Evolutionary conservation across 108 stramenopile genomes (phyloP).

Genomic region (Chaetoceros muelleri): DNA sequence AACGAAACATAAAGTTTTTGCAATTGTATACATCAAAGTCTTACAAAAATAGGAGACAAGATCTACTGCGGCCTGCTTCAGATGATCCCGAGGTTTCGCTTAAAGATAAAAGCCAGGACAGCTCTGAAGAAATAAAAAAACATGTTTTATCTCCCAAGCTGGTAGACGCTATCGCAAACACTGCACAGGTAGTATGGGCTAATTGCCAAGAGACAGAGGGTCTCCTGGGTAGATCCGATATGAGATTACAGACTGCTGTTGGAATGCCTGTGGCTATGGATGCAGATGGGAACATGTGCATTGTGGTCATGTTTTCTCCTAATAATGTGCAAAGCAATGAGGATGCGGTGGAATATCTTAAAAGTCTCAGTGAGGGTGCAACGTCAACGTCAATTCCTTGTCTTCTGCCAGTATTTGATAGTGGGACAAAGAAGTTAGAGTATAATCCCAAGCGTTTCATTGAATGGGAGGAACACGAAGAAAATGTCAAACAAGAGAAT

Average conservation of each 20-base stretch:
- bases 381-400: conserved; percentile 64
- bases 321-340: conserved; percentile 71
- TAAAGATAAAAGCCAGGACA: neutral
- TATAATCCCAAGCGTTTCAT: conserved; percentile 7
- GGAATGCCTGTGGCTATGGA: conserved; percentile 92
- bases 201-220: conserved; percentile 79
- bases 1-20: conserved; percentile 62
- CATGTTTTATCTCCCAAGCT: conserved; percentile 82
- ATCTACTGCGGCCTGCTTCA: conserved; percentile 61
- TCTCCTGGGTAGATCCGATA: conserved; percentile 83
- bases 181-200: conserved; percentile 93
- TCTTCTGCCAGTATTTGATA: conserved; percentile 65
- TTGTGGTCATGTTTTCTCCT: conserved; percentile 88
- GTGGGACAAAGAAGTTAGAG: conserved; percentile 13
- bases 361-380: conserved; percentile 70
- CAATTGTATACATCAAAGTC: conserved; percentile 93
- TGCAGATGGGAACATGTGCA: conserved; percentile 74
- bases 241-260: conserved; percentile 93
- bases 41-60: conserved; percentile 65
- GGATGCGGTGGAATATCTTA: conserved; percentile 78
- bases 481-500: too few species aligned
- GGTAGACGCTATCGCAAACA: conserved; percentile 85
- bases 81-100: conserved; percentile 30
- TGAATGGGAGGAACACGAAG: conserved; percentile 1
- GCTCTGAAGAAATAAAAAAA: conserved; percentile 27